phyloP scores from a whole-genome alignment of 352 stramenopile genomes.

The Phytophthora aleatoria region DNA sequence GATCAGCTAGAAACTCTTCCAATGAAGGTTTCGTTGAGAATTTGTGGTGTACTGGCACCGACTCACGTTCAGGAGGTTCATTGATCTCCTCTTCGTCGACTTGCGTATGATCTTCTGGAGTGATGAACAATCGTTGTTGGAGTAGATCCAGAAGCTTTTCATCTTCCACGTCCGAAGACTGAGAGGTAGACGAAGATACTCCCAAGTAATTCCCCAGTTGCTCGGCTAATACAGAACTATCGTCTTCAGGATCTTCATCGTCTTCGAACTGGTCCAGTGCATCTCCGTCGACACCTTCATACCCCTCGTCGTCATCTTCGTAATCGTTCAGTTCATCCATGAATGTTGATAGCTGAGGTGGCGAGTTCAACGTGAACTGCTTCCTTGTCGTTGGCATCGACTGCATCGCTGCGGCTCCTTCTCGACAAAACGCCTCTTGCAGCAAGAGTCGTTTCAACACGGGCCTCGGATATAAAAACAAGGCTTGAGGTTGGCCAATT shows the following conservation, averaged over 20 bases:
- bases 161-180: constrained; percentile 10
- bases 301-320: constrained; percentile 31
- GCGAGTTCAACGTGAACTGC: constrained; percentile 23
- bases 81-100: neutral
- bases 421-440: too few relatives aligned
- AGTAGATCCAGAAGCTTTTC: constrained; percentile 27
- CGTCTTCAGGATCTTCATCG: constrained; percentile 3
- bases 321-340: constrained; percentile 28
- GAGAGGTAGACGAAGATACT: neutral
- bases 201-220: constrained; percentile 24
- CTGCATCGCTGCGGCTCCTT: neutral
- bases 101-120: neutral
- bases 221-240: constrained; percentile 12
- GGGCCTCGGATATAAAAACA: too few relatives aligned
- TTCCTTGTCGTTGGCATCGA: constrained; percentile 11
- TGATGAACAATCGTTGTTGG: constrained; percentile 15
- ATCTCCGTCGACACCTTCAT: constrained; percentile 23
- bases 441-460: constrained; percentile 22
- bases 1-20: constrained; percentile 19
- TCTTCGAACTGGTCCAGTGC: constrained; percentile 14
- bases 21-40: constrained; percentile 17
- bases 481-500: too few relatives aligned
- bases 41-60: constrained; percentile 7
- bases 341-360: constrained; percentile 15
- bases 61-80: neutral